Evolutionary conservation across 352 stramenopile species (phyloP).

Genomic region (Globisporangium splendens): DNA sequence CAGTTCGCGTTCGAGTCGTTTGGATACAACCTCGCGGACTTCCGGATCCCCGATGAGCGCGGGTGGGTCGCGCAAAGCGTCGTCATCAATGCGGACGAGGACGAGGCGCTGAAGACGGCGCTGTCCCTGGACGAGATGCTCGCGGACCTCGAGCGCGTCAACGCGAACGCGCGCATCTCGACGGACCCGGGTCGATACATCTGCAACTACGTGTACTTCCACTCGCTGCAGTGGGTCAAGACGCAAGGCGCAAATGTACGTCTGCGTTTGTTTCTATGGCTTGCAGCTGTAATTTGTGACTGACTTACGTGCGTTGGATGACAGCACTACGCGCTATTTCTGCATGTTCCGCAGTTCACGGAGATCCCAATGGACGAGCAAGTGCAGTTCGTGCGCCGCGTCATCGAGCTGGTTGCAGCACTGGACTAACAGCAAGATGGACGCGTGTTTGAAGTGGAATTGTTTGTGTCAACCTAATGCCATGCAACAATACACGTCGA

Average conservation of each 20-base stretch:
- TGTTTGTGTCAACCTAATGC: too few relatives aligned
- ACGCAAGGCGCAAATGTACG: slow-evolving; percentile 27
- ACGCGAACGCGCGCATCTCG: slow-evolving; percentile 44
- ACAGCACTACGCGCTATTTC: slow-evolving; percentile 66
- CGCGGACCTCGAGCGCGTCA: slow-evolving; percentile 24
- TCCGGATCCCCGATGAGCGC: slow-evolving; percentile 76
- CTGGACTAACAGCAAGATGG: slow-evolving; percentile 12
- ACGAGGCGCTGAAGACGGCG: slow-evolving; percentile 37
- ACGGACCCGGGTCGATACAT: slow-evolving; percentile 80
- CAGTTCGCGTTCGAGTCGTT: slow-evolving; percentile 59
- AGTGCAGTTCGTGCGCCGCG: slow-evolving; percentile 48
- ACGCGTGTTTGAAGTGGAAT: too few relatives aligned
- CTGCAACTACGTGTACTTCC: slow-evolving; percentile 86
- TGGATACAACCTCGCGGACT: slow-evolving; percentile 80
- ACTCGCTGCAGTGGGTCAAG: slow-evolving; percentile 68
- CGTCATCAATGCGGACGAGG: slow-evolving; percentile 45
- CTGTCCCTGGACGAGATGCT: slow-evolving; percentile 64
- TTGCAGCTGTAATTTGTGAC: too few relatives aligned
- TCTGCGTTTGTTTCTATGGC: too few relatives aligned
- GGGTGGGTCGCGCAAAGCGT: slow-evolving; percentile 56
- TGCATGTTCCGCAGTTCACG: slow-evolving; percentile 70
- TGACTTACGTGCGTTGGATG: background rate
- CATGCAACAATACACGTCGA: too few relatives aligned
- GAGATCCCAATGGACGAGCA: slow-evolving; percentile 60
- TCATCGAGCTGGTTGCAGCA: slow-evolving; percentile 47